A percentile compares a stretch with the other conserved stretches of the same genome.
These are phyloP conservation scores for Saccharomycopsis phalli DNA, from an alignment of 1,139 yeast genomes.

Conservation along the genomic window DNA sequence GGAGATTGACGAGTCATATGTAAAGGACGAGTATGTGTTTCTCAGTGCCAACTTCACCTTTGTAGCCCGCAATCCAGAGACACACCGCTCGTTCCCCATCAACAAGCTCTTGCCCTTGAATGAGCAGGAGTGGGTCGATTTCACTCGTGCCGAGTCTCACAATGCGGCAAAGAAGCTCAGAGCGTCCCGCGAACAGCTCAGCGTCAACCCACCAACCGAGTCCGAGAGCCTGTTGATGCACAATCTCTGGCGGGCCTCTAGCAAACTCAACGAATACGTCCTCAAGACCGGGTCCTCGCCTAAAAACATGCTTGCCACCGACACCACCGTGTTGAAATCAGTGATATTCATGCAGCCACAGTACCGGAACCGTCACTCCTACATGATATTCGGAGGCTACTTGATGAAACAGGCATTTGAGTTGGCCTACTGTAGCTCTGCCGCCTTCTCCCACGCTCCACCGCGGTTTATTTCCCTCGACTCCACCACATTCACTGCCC, in stretches of 20 bases:
- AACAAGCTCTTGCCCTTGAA: constrained; percentile 68
- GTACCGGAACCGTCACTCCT: constrained; percentile 86
- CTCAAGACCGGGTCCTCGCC: constrained; percentile 30
- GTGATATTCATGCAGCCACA: constrained; percentile 94
- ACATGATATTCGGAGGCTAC: constrained; percentile 93
- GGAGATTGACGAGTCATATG: constrained; percentile 34
- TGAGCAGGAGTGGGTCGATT: constrained; percentile 73
- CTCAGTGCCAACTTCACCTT: constrained; percentile 87
- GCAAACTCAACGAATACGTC: constrained; percentile 27
- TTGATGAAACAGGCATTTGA: constrained; percentile 86
- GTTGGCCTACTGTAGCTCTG: constrained; percentile 85
- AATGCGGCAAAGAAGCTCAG: constrained; percentile 75
- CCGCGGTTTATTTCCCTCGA: constrained; percentile 88
- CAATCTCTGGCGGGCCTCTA: constrained; percentile 62
- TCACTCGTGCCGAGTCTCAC: constrained; percentile 81
- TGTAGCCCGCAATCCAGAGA: constrained; percentile 87
- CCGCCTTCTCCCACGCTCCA: constrained; percentile 72
- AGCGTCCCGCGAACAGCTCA: constrained; percentile 52
- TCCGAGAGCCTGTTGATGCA: constrained; percentile 70
- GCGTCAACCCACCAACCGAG: constrained; percentile 59
- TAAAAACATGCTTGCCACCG: constrained; percentile 51
- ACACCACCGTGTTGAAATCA: constrained; percentile 58
- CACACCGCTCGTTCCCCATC: constrained; percentile 80
- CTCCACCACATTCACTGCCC: constrained; percentile 83
- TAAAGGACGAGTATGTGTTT: constrained; percentile 46